These are phyloP conservation scores for Tylopilus vinaceipallidus DNA, from an alignment of 768 basidiomycete genomes.

Conservation along the genomic window DNA sequence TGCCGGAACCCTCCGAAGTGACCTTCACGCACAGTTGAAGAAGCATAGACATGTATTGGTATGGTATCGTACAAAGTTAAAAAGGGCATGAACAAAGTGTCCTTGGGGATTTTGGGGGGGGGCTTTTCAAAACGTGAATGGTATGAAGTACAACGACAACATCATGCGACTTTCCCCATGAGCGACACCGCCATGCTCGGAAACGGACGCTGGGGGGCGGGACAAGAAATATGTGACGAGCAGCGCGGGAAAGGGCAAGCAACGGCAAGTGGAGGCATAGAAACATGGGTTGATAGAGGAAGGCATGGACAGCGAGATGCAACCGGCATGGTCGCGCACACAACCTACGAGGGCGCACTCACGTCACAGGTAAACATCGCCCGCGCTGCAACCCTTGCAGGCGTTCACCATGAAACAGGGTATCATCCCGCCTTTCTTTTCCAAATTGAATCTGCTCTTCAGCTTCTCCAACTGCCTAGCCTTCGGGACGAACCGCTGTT, in stretches of 20 bases:
- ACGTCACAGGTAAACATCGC: conserved; percentile 29
- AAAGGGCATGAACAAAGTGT: conserved; percentile 30
- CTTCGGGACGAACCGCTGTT: conserved; percentile 53
- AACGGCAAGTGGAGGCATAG: conserved; percentile 23
- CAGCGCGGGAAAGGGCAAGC: conserved; percentile 7
- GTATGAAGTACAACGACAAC: conserved; percentile 33
- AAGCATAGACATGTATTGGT: conserved; percentile 25
- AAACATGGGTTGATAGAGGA: conserved; percentile 14
- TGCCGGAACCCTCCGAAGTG: conserved; percentile 19
- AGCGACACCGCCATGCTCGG: conserved; percentile 8
- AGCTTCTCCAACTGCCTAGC: conserved; percentile 67
- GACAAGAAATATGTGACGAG: conserved; percentile 22
- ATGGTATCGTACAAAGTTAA: conserved; percentile 17
- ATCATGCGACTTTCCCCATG: conserved; percentile 16
- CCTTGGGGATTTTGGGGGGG: conserved; percentile 9
- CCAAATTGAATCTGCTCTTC: conserved; percentile 49
- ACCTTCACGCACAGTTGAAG: too few species aligned
- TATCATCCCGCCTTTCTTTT: conserved; percentile 20
- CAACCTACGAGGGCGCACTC: conserved; percentile 12
- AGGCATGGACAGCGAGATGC: conserved; percentile 8
- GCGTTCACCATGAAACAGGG: conserved; percentile 26
- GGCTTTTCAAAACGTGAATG: conserved; percentile 14
- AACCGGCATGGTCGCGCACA: conserved; percentile 3
- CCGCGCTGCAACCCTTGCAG: conserved; percentile 28
- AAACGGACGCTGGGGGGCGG: not conserved